These are phyloP conservation scores for Penicillium sp. DNA, from an alignment of 2,329 filamentous ascomycete species.

Conservation along the genomic window DNA sequence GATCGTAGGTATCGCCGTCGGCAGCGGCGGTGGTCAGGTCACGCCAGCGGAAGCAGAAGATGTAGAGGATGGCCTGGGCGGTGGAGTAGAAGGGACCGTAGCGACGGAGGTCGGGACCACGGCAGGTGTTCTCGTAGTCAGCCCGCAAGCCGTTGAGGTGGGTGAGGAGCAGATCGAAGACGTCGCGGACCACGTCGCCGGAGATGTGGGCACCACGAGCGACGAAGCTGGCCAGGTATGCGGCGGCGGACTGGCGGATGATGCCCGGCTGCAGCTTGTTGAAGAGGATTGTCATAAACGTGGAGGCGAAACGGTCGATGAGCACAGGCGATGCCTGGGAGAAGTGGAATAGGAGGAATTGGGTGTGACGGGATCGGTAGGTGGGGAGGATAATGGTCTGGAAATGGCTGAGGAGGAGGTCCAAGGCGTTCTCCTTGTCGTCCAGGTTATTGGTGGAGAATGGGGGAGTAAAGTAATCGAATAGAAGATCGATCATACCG, in stretches of 20 bases:
- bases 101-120: constrained; percentile 79
- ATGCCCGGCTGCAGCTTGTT: constrained; percentile 70
- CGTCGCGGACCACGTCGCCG: constrained; percentile 72
- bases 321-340: constrained; percentile 78
- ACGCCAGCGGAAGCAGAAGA: constrained; percentile 97
- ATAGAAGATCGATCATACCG: constrained; percentile 82
- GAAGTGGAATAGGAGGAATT: constrained; percentile 96
- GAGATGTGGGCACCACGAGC: constrained; percentile 84
- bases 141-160: constrained; percentile 76
- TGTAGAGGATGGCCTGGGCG: constrained; percentile 87
- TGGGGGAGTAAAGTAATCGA: constrained; percentile 74
- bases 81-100: constrained; percentile 86
- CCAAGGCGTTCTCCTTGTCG: constrained; percentile 71
- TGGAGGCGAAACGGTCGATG: constrained; percentile 79
- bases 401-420: constrained; percentile 82
- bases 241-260: constrained; percentile 79
- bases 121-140: constrained; percentile 71
- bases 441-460: constrained; percentile 70
- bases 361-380: constrained; percentile 87
- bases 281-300: constrained; percentile 72
- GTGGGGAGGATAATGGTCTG: constrained; percentile 85
- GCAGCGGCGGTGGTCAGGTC: constrained; percentile 69
- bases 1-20: constrained; percentile 56
- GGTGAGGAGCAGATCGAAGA: constrained; percentile 76
- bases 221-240: constrained; percentile 93